Base-by-base conservation (phyloP, 805 yeast species). In the Yamadazyma paraphyllophila region DNA sequence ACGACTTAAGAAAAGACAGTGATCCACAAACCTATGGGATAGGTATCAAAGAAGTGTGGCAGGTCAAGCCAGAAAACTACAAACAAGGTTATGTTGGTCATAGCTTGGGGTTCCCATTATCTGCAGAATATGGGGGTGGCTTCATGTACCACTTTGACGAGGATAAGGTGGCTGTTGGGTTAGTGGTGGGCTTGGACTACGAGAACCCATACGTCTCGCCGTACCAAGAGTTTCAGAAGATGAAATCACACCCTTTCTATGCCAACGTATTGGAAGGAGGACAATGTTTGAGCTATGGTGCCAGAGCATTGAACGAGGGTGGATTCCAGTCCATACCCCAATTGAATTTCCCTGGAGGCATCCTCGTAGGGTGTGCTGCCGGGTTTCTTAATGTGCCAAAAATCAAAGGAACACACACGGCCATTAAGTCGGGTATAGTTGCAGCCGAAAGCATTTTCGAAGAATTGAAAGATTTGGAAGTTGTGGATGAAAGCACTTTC, bases 381-480 rank as follows among this genome's bases (percentile, higher is more conserved):
- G 99, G 99, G 1, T 92, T 94, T 65, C 79, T 94, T 81, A 94
- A 94, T 62, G 98, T 94, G 36, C 97, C 99, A 43, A 94, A 92
- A 65, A 88, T 94, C 59, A 94, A 94, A 69, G 99, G 99, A 12
- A 84, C 97, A 0, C 99, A 94, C 64, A 92, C 97, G 1, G 98
- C 99, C 1, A 88, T 94, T 82, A 94, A 94, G 66, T 77, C 94
- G 8, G 99, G 98, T 27, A 83, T 94, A 77, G 66, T 94, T 25
- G 99, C 99, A 2, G 99, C 98, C 2, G 97, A 94, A 58, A 62
- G 77, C 16, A 85, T 90, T 35, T 89, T 73, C 57, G 71, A 74
- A 3, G 50, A 47, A 17, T 49, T 71, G 36, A 61, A 59, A 39
- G 76, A 69, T 7, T 67, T 85, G 41, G 72, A 78, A 1, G 64